Evolutionary conservation across 306 rosid genomes (phyloP).

Genomic region (Cucurbita maxima): DNA sequence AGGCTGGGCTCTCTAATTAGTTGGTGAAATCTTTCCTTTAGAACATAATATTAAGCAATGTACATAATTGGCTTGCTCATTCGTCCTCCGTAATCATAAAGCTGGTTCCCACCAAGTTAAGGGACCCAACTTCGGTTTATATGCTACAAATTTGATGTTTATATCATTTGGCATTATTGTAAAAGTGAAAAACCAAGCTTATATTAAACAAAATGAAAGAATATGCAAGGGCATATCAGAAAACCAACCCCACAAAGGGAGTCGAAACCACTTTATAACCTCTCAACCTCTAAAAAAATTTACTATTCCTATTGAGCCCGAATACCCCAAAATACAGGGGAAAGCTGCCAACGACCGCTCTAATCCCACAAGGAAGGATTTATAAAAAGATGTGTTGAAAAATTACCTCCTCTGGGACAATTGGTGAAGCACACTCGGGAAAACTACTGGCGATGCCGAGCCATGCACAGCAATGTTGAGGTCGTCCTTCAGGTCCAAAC

Average conservation of each 20-base stretch:
- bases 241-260: background rate
- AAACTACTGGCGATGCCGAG: conserved; percentile 98
- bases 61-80: background rate
- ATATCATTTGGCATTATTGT: background rate
- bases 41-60: background rate
- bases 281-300: background rate
- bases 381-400: conserved; percentile 3
- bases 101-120: background rate
- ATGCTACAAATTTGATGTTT: background rate
- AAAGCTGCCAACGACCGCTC: no score
- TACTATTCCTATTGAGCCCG: background rate
- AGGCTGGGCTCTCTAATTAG: background rate
- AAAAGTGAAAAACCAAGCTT: background rate
- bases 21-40: background rate
- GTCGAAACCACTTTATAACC: background rate
- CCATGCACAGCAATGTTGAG: conserved; percentile 99
- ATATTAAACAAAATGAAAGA: background rate
- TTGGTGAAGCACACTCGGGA: conserved; percentile 86
- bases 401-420: conserved; percentile 87
- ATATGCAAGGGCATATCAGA: background rate
- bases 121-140: background rate
- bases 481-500: conserved; percentile 99
- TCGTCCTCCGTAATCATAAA: background rate
- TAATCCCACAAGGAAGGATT: background rate
- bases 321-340: background rate